Conservation (phyloP, 2,329 filamentous ascomycete genomes). For the Blumeriella jaapii region DNA sequence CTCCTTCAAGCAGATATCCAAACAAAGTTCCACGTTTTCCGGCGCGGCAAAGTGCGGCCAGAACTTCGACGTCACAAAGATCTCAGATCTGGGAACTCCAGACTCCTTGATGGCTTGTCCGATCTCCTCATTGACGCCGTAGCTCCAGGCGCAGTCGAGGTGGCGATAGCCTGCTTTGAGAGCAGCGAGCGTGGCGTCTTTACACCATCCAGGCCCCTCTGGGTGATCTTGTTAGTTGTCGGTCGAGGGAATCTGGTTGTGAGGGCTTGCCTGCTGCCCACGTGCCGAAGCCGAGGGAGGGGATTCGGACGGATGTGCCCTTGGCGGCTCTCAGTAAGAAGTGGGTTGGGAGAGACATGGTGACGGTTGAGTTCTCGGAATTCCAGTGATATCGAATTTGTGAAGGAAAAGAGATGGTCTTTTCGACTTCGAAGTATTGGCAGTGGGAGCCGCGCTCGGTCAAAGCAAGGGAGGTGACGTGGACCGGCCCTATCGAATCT, state of each 20-base stretch:
- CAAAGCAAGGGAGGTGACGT: no score
- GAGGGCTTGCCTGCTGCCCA: constrained; percentile 6
- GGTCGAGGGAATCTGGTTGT: not conserved
- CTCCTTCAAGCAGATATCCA: constrained; percentile 58
- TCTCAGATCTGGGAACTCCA: constrained; percentile 29
- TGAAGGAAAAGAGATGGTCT: no score
- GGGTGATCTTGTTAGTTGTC: not conserved
- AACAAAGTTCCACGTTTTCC: constrained; percentile 43
- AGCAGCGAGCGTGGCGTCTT: constrained; percentile 9
- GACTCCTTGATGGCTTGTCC: constrained; percentile 30
- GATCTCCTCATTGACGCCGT: constrained; percentile 18
- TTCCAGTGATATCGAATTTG: no score
- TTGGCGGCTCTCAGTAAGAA: constrained; percentile 8
- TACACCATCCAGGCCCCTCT: constrained; percentile 8
- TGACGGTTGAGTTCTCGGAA: no score
- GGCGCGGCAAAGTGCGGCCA: constrained; percentile 29
- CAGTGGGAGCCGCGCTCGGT: no score
- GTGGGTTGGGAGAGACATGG: constrained; percentile 12
- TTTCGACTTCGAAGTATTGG: no score
- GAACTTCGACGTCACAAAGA: constrained; percentile 42
- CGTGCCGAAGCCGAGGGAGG: constrained; percentile 9
- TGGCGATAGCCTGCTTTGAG: constrained; percentile 9
- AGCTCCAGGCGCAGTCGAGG: constrained; percentile 6
- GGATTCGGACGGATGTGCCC: constrained; percentile 10
- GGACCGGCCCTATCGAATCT: no score